These are phyloP conservation scores for Rhododendron ovatum DNA, from an alignment of 148 eudicot genomes.

Conservation along the genomic window DNA sequence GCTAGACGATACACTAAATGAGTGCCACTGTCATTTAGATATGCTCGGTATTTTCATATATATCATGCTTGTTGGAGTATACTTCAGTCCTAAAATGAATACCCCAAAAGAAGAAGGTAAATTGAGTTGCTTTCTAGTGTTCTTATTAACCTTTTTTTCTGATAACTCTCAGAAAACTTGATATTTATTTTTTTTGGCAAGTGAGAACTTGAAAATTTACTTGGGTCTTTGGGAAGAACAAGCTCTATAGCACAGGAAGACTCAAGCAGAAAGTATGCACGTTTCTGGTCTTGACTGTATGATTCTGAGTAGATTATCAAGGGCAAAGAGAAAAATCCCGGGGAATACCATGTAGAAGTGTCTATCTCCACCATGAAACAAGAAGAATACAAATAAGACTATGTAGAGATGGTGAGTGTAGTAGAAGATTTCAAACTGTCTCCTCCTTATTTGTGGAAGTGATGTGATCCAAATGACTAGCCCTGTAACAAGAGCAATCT, in stretches of 20 bases:
- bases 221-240: slow-evolving; percentile 66
- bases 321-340: slow-evolving; percentile 65
- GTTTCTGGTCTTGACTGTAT: slow-evolving; percentile 61
- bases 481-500: slow-evolving; percentile 54
- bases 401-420: slow-evolving; percentile 75
- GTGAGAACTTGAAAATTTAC: slow-evolving; percentile 29
- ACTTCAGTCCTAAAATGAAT: slow-evolving; percentile 50
- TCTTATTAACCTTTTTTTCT: neutral
- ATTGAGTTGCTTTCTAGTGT: neutral
- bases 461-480: slow-evolving; percentile 73
- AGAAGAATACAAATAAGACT: slow-evolving; percentile 58
- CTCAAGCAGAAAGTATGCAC: slow-evolving; percentile 52
- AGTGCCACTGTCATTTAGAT: slow-evolving; percentile 82
- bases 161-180: neutral
- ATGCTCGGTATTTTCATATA: slow-evolving; percentile 73
- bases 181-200: neutral
- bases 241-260: no score
- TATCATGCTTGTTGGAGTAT: slow-evolving; percentile 67
- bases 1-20: slow-evolving; percentile 75
- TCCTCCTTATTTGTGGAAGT: slow-evolving; percentile 74
- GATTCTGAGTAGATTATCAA: slow-evolving; percentile 63
- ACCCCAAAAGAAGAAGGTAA: neutral
- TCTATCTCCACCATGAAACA: slow-evolving; percentile 81
- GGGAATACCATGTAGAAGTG: slow-evolving; percentile 74
- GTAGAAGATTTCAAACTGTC: slow-evolving; percentile 62